Conservation (phyloP, 768 basidiomycete species). For the Macrolepiota dolichaula region DNA sequence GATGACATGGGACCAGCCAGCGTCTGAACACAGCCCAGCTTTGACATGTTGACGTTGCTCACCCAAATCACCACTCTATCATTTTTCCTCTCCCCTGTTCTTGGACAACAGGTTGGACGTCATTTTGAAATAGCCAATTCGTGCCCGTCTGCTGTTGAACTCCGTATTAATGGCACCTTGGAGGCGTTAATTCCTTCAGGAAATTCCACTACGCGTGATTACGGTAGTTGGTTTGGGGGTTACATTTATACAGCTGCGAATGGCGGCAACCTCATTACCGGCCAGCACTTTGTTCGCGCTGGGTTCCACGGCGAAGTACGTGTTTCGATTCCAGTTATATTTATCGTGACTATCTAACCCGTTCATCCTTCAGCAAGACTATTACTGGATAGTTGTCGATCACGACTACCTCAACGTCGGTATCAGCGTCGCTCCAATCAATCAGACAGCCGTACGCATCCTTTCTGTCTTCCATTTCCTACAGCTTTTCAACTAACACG, state of each 20-base stretch:
- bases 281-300: neutral
- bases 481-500: too few relatives aligned
- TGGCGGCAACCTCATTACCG: neutral
- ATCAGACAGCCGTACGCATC: neutral
- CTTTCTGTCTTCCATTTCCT: neutral
- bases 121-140: constrained; percentile 11
- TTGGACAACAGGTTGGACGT: neutral
- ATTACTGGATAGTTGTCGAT: constrained; percentile 29
- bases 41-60: neutral
- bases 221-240: neutral
- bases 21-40: neutral
- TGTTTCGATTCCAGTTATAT: neutral
- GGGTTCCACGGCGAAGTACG: constrained; percentile 14
- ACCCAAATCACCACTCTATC: neutral
- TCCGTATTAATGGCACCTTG: constrained; percentile 16
- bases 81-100: neutral
- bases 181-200: constrained; percentile 15
- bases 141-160: neutral
- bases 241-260: neutral
- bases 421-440: constrained; percentile 19
- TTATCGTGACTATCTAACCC: neutral
- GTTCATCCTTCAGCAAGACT: constrained; percentile 17
- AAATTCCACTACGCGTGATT: constrained; percentile 4
- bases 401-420: constrained; percentile 23
- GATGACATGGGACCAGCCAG: neutral